These are phyloP conservation scores for Coniochaeta sp. DNA, from an alignment of 2,329 filamentous ascomycete species.

Conservation along the genomic window DNA sequence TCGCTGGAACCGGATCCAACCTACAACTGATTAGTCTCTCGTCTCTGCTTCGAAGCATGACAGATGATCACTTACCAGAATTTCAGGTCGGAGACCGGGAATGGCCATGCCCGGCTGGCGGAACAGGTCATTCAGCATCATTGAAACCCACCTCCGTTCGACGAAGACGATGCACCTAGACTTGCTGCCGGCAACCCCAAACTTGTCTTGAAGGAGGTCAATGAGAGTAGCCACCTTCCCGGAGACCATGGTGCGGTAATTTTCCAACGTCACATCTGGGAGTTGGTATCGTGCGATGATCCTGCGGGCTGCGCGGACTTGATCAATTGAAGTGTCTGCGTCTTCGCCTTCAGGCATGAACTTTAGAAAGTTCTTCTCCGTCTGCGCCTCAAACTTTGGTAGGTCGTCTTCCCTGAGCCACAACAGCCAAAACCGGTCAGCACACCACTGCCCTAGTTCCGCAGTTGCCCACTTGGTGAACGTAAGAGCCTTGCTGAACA, in stretches of 20 bases:
- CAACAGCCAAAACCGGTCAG: conserved; percentile 73
- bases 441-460: conserved; percentile 75
- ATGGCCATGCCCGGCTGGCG: conserved; percentile 45
- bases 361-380: conserved; percentile 22
- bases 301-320: conserved; percentile 51
- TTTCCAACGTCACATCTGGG: conserved; percentile 14
- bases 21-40: conserved; percentile 12
- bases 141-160: conserved; percentile 68
- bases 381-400: conserved; percentile 51
- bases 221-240: conserved; percentile 64
- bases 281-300: conserved; percentile 30
- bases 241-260: conserved; percentile 43
- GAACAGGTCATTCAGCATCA: conserved; percentile 64
- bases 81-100: conserved; percentile 50
- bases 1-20: conserved; percentile 36
- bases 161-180: conserved; percentile 78
- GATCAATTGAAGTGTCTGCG: conserved; percentile 44
- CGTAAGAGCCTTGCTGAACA: conserved; percentile 50
- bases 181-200: conserved; percentile 50
- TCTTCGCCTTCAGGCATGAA: conserved; percentile 20
- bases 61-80: conserved; percentile 45
- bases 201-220: conserved; percentile 54
- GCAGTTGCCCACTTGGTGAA: conserved; percentile 54
- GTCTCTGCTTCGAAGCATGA: conserved; percentile 3
- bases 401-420: conserved; percentile 57